Evolutionary conservation across 2,329 filamentous ascomycete species (phyloP), one percentile per base, ranked within the genome.

Genomic region (Arachnomyces sp.): DNA sequence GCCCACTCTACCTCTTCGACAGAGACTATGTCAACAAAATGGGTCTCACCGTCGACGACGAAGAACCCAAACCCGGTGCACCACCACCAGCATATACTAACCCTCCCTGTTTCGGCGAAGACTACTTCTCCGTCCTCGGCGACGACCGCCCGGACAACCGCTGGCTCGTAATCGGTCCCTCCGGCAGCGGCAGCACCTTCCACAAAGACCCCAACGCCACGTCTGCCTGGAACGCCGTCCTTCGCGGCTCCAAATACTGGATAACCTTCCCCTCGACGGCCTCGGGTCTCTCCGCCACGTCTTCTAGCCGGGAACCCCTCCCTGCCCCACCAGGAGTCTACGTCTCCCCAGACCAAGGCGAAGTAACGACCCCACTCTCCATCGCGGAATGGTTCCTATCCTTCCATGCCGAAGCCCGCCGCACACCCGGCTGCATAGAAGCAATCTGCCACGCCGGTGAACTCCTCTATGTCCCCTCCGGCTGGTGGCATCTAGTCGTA

Each of bases 401-500:
- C 18, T 96, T 95, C 62, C 92, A 96, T 57, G 76, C 75, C 2
- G 84, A 89, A 55, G 92, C 90, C 7, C 77, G 90, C 38, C 71
- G 68, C 38, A 79, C 82, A 2, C 77, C 82, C 0, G 86, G 84
- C 8, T 95, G 89, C 54, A 64, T 84, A 21, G 90, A 96, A 64
- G 90, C 87, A 0, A 80, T 96, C 18, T 96, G 90, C 57, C 65
- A 69, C 11, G 77, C 80, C 31, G 90, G 90, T 2, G 92, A 96
- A 61, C 82, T 96, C 12, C 65, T 96, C 36, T 86, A 95, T 57
- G 90, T 96, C 4, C 90, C 92, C 0, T 88, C 83, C 38, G 89
- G 90, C 4, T 96, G 90, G 90, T 96, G 92, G 81, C 90, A 96
- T 69, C 69, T 96, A 25, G 92, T 96, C 7, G 81, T 96, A 34